Evolutionary conservation across 345 rosid species (phyloP), one percentile per base, ranked within the genome.

Genomic region (Anacardium occidentale): DNA sequence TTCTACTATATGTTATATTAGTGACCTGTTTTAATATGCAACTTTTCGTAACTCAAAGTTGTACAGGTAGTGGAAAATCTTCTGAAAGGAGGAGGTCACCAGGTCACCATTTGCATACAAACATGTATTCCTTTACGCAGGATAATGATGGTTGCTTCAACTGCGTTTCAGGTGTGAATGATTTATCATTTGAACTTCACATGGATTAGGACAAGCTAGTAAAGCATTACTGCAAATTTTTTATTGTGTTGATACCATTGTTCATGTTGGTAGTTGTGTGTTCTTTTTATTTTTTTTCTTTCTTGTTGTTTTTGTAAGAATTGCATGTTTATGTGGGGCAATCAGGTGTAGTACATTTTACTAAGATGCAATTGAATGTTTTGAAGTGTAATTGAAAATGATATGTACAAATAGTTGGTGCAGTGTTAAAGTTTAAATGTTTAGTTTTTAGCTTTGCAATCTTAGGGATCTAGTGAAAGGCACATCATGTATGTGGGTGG

Each of bases 91-190:
- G 85, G 84, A 86, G 84, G 76, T 67, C 86, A 67, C 80, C 80
- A 7, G 71, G 80, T 66, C 74, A 77, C 66, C 83, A 54, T 77
- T 55, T 80, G 80, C 87, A 80, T 67, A 75, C 86, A 66, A 86
- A 80, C 56, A 66, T 81, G 78, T 83, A 77, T 80, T 79, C 91
- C 52, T 86, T 85, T 76, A 58, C 81, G 59, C 87, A 84, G 71
- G 90, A 79, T 42, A 76, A 83, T 60, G 85, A 77, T 75, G 82
- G 82, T 60, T 85, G 87, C 77, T 87, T 82, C 77, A 82, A 87
- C 78, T 87, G 79, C 68, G 59, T 81, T 76, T 71, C 90, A 76
- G 94, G 94, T 87, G 29, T 71, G 77, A 15, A 51, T 62, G 69
- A 9, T 54, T 68, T 64, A 48, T 68, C n/a, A 57, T 21, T 74